Percentiles rank a stretch among this genome's conserved stretches.
phyloP scores from a whole-genome alignment of 768 basidiomycete genomes.

The Tulasnella sp. region DNA sequence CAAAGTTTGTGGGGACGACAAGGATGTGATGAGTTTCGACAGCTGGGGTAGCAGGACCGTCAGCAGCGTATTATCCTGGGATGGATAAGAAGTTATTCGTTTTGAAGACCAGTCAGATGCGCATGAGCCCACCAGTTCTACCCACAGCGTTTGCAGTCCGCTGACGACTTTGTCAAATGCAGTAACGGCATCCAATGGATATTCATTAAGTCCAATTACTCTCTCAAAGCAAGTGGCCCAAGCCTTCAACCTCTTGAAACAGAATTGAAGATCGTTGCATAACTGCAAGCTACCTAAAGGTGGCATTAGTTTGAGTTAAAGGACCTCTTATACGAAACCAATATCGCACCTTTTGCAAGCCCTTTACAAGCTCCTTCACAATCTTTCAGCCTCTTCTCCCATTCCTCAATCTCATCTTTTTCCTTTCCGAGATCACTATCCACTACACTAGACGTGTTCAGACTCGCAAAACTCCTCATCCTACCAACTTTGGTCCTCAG shows the following conservation, averaged over 20 bases:
- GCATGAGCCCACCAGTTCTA: conserved; percentile 38
- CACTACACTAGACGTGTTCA: conserved; percentile 1
- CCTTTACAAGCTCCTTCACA: conserved; percentile 45
- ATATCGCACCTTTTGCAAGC: conserved; percentile 48
- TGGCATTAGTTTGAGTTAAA: too few species aligned
- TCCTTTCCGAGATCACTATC: too few species aligned
- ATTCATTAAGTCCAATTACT: conserved; percentile 37
- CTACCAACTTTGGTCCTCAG: neutral
- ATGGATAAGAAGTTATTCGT: too few species aligned
- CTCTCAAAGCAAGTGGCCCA: conserved; percentile 48
- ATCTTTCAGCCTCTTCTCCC: conserved; percentile 43
- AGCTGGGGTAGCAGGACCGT: conserved; percentile 45
- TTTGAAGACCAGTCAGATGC: too few species aligned
- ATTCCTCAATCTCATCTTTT: conserved; percentile 39
- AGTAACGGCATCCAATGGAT: conserved; percentile 27
- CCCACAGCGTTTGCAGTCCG: conserved; percentile 39
- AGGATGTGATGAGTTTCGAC: neutral
- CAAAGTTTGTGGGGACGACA: conserved; percentile 5
- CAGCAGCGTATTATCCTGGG: too few species aligned
- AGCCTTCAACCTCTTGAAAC: conserved; percentile 36
- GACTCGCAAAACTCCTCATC: conserved; percentile 20
- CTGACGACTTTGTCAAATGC: conserved; percentile 45
- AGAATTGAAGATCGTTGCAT: conserved; percentile 38
- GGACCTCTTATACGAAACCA: too few species aligned
- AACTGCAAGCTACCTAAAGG: too few species aligned